These are phyloP conservation scores for Colletotrichum sidae DNA, from an alignment of 2,329 filamentous ascomycete genomes.

Conservation along the genomic window DNA sequence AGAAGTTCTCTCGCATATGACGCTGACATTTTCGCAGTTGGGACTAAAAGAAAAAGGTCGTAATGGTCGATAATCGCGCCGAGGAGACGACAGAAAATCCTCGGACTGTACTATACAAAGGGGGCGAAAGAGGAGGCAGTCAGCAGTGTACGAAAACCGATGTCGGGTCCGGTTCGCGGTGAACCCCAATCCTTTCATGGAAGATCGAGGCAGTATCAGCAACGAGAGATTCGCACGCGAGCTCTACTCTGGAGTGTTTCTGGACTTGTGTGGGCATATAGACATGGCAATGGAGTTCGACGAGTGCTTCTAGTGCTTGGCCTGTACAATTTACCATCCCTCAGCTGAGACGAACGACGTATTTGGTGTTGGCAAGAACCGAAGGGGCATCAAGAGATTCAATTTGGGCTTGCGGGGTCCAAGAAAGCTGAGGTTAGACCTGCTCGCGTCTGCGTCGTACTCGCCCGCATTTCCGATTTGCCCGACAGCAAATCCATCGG, in stretches of 20 bases:
- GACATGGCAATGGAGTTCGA: slow-evolving; percentile 32
- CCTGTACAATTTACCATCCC: neutral
- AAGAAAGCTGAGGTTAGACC: no score
- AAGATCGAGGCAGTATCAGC: neutral
- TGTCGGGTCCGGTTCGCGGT: neutral
- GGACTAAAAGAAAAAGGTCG: slow-evolving; percentile 18
- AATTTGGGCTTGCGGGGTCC: no score
- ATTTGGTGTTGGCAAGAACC: no score
- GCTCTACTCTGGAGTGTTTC: slow-evolving; percentile 24
- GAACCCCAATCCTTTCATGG: neutral
- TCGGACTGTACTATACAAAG: slow-evolving; percentile 23
- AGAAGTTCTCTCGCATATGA: neutral
- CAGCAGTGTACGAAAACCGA: slow-evolving; percentile 11
- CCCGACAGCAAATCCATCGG: no score
- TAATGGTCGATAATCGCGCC: neutral
- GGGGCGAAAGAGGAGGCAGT: neutral
- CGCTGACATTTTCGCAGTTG: slow-evolving; percentile 12
- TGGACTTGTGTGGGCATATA: slow-evolving; percentile 22
- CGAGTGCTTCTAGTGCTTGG: neutral
- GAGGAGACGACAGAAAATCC: neutral
- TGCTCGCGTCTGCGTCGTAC: no score
- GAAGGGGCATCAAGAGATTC: neutral
- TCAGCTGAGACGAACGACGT: neutral
- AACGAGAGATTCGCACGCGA: slow-evolving; percentile 3
- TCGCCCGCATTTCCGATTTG: no score